phyloP scores from a whole-genome alignment of 148 eudicot species.

The Mesembryanthemum crystallinum region DNA sequence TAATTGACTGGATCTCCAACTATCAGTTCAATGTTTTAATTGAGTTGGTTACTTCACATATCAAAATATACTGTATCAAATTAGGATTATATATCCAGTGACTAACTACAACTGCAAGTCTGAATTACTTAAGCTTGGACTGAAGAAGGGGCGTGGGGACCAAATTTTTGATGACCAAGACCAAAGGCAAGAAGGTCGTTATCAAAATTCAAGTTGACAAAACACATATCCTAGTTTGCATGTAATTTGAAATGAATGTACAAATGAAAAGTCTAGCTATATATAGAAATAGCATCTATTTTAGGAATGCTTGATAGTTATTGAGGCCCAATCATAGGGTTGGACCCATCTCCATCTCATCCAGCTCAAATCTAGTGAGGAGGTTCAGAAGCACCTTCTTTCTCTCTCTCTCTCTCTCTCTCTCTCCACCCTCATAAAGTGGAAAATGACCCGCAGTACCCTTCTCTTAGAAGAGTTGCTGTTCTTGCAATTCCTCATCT shows the following conservation, averaged over 20 bases:
- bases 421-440: background rate
- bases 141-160: background rate
- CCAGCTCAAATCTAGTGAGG: background rate
- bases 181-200: background rate
- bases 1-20: too few relatives aligned
- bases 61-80: too few relatives aligned
- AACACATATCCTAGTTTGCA: background rate
- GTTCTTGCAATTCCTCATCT: background rate
- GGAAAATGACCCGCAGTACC: background rate
- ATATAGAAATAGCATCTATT: background rate
- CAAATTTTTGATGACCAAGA: background rate
- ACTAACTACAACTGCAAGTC: too few relatives aligned
- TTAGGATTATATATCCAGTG: too few relatives aligned
- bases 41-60: too few relatives aligned
- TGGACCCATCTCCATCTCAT: background rate
- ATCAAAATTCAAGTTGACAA: conserved; percentile 5
- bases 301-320: background rate
- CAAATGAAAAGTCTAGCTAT: background rate
- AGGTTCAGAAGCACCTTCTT: background rate
- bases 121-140: background rate
- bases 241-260: background rate
- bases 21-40: too few relatives aligned
- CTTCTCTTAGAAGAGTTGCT: too few relatives aligned
- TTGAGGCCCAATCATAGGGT: conserved; percentile 19
- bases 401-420: background rate